Conservation (phyloP, 805 yeast species). For the Suhomyces tanzawaensis region DNA sequence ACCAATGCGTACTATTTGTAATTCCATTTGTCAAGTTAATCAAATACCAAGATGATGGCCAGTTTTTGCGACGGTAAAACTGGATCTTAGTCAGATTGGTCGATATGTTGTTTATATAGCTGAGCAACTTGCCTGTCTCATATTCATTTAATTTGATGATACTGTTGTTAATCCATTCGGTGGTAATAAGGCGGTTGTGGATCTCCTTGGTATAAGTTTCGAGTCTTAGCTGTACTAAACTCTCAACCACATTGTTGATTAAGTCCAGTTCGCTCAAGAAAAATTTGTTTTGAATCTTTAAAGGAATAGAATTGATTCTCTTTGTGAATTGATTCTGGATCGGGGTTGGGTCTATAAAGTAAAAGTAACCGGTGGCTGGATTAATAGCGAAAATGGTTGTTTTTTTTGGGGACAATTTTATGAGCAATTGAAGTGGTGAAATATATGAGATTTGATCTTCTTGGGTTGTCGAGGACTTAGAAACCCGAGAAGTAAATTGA, state of each 20-base stretch:
- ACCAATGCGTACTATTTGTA: conserved; percentile 43
- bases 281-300: conserved; percentile 13
- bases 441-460: conserved; percentile 12
- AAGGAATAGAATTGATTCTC: conserved; percentile 28
- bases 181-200: conserved; percentile 54
- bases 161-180: conserved; percentile 67
- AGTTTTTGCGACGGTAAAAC: conserved; percentile 48
- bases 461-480: background rate
- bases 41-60: conserved; percentile 60
- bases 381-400: conserved; percentile 37
- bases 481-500: conserved; percentile 2
- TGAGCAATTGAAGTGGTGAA: conserved; percentile 33
- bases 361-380: conserved; percentile 40
- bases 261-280: conserved; percentile 31
- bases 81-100: conserved; percentile 17
- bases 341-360: conserved; percentile 39
- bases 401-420: conserved; percentile 32
- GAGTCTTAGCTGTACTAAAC: conserved; percentile 46
- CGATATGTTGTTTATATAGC: conserved; percentile 23
- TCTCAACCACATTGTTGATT: conserved; percentile 28
- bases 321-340: conserved; percentile 31
- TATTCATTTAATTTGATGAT: conserved; percentile 48
- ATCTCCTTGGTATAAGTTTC: conserved; percentile 51
- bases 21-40: conserved; percentile 39
- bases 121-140: conserved; percentile 44